Conservation (phyloP, 2,329 filamentous ascomycete genomes). For the Talaromyces pinophilus region DNA sequence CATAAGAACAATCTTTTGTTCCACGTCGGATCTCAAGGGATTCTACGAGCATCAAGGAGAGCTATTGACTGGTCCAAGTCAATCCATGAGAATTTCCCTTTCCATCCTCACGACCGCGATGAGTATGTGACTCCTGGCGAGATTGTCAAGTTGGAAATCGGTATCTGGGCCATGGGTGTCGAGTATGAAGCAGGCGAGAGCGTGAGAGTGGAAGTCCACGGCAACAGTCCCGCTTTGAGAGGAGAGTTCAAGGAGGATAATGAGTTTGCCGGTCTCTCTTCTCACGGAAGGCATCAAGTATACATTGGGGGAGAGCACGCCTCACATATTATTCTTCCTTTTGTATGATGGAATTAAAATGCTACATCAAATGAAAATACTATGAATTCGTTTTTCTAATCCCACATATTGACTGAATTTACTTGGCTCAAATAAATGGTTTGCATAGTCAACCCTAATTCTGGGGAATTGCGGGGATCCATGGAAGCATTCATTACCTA, state of each 20-base stretch:
- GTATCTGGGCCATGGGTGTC: conserved; percentile 49
- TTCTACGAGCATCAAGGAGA: conserved; percentile 48
- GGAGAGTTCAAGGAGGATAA: conserved; percentile 15
- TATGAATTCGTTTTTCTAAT: background rate
- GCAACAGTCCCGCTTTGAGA: background rate
- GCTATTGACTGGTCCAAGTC: conserved; percentile 33
- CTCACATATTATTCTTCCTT: conserved; percentile 9
- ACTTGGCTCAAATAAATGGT: background rate
- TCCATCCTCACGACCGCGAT: conserved; percentile 42
- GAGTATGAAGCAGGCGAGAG: conserved; percentile 46
- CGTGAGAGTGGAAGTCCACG: conserved; percentile 25
- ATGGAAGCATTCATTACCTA: background rate
- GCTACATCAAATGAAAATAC: background rate
- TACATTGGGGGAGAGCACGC: conserved; percentile 12
- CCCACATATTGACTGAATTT: background rate
- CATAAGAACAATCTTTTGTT: conserved; percentile 7
- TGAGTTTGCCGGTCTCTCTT: background rate
- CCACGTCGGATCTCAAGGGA: conserved; percentile 29
- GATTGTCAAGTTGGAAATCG: conserved; percentile 49
- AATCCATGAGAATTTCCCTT: conserved; percentile 32
- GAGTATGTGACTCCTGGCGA: conserved; percentile 44
- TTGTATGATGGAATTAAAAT: conserved; percentile 8
- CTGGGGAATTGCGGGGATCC: background rate
- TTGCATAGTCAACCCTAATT: background rate
- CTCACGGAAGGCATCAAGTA: background rate